Evolutionary conservation across 2,329 filamentous ascomycete genomes (phyloP), one percentile per base, ranked within the genome.

Genomic region (Colletotrichum horii): DNA sequence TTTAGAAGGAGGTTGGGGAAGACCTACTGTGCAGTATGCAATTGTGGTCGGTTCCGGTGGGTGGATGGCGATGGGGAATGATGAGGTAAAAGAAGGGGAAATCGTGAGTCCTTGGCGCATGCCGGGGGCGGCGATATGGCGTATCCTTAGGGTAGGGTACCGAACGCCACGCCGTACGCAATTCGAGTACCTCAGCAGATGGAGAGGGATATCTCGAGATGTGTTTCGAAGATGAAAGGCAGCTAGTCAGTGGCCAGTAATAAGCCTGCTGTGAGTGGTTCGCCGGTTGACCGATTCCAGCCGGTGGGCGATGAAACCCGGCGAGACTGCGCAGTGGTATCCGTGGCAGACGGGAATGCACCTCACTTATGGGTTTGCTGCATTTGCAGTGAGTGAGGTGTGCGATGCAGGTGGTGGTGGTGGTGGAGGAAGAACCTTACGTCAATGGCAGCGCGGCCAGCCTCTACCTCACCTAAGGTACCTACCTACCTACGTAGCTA

Each of bases 11-110:
- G 43, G 43, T 24, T 30, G 61, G 61, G 24, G 30, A 36, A 9
- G 38, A n/a, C 19, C 38, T 19, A 48, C n/a, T 48, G n/a, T n/a
- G 38, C 38, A 48, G 38, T 12, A 32, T 36, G 48, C 36, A 32
- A 26, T 56, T 34, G 58, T 68, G 69, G 62, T 72, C 55, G 72
- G 52, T 71, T 75, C 26, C 72, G 69, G 73, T 58, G 68, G 69
- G 22, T 28, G 28, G 56, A 60, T 32, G 28, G 48, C 19, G 24
- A 66, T 34, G 66, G 67, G 34, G 48, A 71, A 52, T 65, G 66
- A 74, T 70, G 66, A 74, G 66, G 66, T 70, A 70, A 61, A 62
- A 66, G 66, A 30, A 56, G 19, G 43, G 65, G 28, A n/a, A 55
- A 26, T 32, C 38, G 26, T 28, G 64, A 55, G 38, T 24, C 56